Base-by-base conservation (phyloP, 2,329 filamentous ascomycete species). In the Fusarium sp. region DNA sequence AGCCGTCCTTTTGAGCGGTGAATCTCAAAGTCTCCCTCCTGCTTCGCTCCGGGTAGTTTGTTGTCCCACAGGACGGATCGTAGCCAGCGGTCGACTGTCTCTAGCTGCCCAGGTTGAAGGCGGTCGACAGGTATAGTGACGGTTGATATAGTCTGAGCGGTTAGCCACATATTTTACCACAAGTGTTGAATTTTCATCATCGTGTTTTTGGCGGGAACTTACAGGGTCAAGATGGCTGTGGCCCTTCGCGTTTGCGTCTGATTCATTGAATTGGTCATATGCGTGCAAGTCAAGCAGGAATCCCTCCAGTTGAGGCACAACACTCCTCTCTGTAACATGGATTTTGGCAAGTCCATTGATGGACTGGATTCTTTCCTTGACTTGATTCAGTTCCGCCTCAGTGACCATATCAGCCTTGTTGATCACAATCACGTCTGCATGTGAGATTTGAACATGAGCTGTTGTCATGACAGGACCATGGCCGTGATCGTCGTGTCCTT, bases 371-470 rank as follows among this genome's bases (percentile, higher is more conserved):
- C 96, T 87, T 17, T 86, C 83, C 65, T 84, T 85, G 9, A 97
- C 92, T 0, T 76, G 79, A n/a, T 87, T 79, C 1, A 98, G 84
- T 72, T 97, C 89, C 8, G 86, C 80, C 2, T 85, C 77, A 7
- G 85, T 87, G 5, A 98, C 94, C 5, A 97, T 83, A 75, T 99
- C 96, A 4, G 90, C 85, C 78, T 99, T 99, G 81, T 99, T 99
- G 71, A 99, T 88, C 38, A 99, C 88, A 43, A 99, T 87, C 10
- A 98, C 93, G 79, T 99, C 96, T 8, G 96, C 96, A 74, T 99
- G 95, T 2, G 94, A 97, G 62, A 99, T 97, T 74, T 99, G 96
- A 46, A 98, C 86, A 78, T 99, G 96, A 1, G 96, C 96, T 4
- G 93, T 97, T 1, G 95, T 97, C 78, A 97, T 87, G 10, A 94